Evolutionary conservation across 2,329 filamentous ascomycete species (phyloP), one percentile per base, ranked within the genome.

Genomic region (Neofusicoccum ribis): DNA sequence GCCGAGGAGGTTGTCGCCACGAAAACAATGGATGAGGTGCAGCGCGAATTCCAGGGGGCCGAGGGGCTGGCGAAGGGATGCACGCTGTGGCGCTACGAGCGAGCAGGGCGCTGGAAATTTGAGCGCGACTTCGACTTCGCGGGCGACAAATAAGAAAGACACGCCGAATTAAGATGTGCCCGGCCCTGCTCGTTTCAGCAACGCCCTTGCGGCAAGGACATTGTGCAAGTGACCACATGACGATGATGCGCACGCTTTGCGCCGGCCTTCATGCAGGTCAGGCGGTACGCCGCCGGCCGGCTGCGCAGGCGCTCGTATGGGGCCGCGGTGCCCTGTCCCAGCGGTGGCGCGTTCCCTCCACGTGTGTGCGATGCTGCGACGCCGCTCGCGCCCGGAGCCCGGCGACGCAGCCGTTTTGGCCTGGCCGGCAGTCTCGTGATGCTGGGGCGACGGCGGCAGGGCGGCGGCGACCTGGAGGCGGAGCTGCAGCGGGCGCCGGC

Each of bases 41-140:
- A 69, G 36, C n/a, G 23, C 8, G 72, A 70, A 11, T 80, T 70
- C 72, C 69, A 75, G 34, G 70, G 70, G 3, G 71, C 74, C 60
- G 69, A 71, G 37, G 79, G 80, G 0, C 69, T 66, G 23, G 80
- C 73, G 3, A 66, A 75, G 51, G 80, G 80, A 0, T 64, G 81
- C 49, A 75, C 74, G 6, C 67, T 82, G 15, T 82, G 79, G 77
- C 74, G 70, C 64, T 81, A 82, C 70, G 76, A 79, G 39, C 49
- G 15, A 8, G 68, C 71, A 3, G 79, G 79, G 3, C 72, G 72
- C 31, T 82, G 80, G 80, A 73, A 72, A 36, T 79, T 73, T 69
- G 69, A 72, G 11, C 70, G 70, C 59, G 72, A 75, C 54, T 81
- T 77, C 65, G 66, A 65, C 6, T 81, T 82, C 67, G 46, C 17